Conservation (phyloP, 2,329 filamentous ascomycete species). For the Fonsecaea pugnacius region DNA sequence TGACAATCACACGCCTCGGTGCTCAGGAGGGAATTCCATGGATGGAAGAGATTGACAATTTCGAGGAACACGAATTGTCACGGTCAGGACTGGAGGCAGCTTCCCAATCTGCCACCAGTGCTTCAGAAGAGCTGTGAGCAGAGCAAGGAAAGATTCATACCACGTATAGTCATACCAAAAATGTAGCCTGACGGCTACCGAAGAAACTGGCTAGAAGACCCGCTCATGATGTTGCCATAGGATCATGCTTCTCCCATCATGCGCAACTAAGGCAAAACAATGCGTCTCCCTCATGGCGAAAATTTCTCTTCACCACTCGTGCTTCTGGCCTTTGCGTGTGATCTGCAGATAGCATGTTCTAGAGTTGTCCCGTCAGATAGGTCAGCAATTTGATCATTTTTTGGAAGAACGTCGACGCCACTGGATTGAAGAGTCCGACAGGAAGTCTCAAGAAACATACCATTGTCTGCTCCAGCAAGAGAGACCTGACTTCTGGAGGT, state of each 20-base stretch:
- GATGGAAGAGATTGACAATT: conserved; percentile 30
- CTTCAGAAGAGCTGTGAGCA: conserved; percentile 7
- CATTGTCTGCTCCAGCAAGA: conserved; percentile 7
- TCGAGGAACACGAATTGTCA: background rate
- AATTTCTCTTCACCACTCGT: background rate
- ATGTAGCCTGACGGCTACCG: background rate
- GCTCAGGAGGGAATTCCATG: conserved; percentile 31
- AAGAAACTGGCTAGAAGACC: background rate
- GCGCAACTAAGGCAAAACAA: conserved; percentile 6
- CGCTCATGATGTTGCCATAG: background rate
- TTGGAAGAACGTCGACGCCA: background rate
- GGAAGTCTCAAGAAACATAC: background rate
- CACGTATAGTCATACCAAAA: background rate
- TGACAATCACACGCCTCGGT: conserved; percentile 20
- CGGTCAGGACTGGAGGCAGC: background rate
- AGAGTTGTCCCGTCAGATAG: background rate
- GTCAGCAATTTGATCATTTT: background rate
- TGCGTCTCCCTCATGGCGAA: conserved; percentile 1
- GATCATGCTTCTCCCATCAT: conserved; percentile 2
- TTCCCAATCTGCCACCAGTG: background rate
- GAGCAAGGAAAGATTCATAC: background rate
- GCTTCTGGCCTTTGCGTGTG: background rate
- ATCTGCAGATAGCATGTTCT: background rate
- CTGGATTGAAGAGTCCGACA: background rate
- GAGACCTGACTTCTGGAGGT: background rate